These are phyloP conservation scores for Kwoniella europaea DNA, from an alignment of 768 basidiomycete species.

Conservation along the genomic window DNA sequence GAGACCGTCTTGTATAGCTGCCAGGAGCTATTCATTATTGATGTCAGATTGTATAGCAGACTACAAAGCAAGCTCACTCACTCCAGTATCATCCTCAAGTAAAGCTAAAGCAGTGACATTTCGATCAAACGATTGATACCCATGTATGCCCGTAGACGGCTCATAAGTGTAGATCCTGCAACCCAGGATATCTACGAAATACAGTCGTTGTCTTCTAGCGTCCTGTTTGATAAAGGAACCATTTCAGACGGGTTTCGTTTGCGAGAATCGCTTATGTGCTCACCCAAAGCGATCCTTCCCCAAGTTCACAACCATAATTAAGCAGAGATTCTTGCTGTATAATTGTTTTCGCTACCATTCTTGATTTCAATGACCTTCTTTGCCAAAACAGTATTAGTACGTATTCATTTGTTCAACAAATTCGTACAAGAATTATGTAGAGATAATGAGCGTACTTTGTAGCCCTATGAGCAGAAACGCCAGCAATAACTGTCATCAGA, in stretches of 20 bases:
- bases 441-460: no score
- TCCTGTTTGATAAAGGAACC: conserved; percentile 15
- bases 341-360: neutral
- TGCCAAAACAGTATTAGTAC: no score
- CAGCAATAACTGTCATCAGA: no score
- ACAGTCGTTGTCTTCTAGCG: conserved; percentile 18
- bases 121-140: conserved; percentile 22
- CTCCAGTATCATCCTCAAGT: conserved; percentile 19
- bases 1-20: conserved; percentile 11
- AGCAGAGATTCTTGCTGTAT: conserved; percentile 1
- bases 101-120: conserved; percentile 26
- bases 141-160: conserved; percentile 18
- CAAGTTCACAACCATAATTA: neutral
- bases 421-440: no score
- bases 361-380: neutral
- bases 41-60: neutral
- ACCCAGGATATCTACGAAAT: conserved; percentile 28
- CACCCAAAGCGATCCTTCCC: conserved; percentile 4
- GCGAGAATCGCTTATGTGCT: neutral
- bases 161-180: conserved; percentile 30
- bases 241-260: neutral
- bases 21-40: conserved; percentile 13
- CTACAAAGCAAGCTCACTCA: conserved; percentile 4
- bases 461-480: no score
- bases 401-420: no score